Conservation (phyloP, 805 yeast species). For the Candida krabiensis region DNA sequence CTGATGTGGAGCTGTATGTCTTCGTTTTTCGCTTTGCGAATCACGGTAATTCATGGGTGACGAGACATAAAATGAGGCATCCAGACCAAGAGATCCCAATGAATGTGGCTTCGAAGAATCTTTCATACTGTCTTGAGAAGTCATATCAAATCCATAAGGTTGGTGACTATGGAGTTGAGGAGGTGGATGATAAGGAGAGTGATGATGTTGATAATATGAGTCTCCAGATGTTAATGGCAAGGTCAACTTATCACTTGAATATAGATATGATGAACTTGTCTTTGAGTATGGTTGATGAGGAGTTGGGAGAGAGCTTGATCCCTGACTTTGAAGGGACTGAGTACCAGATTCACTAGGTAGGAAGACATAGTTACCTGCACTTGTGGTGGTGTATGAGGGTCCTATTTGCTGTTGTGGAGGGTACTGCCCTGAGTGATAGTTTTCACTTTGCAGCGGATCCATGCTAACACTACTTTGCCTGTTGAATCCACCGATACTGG, state of each 20-base stretch:
- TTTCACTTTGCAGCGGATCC: constrained; percentile 5
- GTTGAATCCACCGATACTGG: neutral
- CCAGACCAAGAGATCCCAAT: constrained; percentile 7
- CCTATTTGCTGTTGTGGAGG: constrained; percentile 3
- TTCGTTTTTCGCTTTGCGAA: constrained; percentile 9
- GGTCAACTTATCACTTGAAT: constrained; percentile 3
- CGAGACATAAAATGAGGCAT: constrained; percentile 1
- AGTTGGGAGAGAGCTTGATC: constrained; percentile 9
- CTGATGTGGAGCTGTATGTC: constrained; percentile 16
- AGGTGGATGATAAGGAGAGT: constrained; percentile 3
- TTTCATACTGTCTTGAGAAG: constrained; percentile 3
- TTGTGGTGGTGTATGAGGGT: neutral
- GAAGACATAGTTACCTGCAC: constrained; percentile 5
- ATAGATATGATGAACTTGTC: constrained; percentile 2
- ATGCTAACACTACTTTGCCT: constrained; percentile 5
- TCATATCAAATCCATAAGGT: neutral
- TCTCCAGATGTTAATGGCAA: constrained; percentile 4
- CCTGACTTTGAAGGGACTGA: neutral
- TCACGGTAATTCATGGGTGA: constrained; percentile 2
- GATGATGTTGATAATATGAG: constrained; percentile 9
- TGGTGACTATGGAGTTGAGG: neutral
- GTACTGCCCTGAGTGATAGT: constrained; percentile 2
- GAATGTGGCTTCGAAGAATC: constrained; percentile 15
- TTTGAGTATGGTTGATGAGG: constrained; percentile 11
- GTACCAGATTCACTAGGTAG: constrained; percentile 1